phyloP scores from a whole-genome alignment of 2,329 filamentous ascomycete species.

The Sodiomyces alkalinus region DNA sequence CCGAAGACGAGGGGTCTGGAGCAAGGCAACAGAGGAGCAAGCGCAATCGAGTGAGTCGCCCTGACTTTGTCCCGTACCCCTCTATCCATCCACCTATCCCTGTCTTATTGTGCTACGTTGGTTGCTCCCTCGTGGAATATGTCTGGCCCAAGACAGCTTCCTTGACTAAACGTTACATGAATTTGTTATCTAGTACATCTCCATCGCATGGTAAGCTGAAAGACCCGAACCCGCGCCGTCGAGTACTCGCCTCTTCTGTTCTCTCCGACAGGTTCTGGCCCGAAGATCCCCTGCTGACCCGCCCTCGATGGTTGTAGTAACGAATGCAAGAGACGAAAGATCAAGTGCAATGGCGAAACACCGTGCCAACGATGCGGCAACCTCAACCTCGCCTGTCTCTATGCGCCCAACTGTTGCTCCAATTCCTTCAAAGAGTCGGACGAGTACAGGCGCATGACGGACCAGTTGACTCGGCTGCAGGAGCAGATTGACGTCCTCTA shows the following conservation, averaged over 20 bases:
- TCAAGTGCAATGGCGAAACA: constrained; percentile 58
- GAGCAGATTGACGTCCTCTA: constrained; percentile 72
- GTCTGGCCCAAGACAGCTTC: no score
- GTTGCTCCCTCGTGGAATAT: constrained; percentile 1
- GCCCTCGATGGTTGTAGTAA: constrained; percentile 40
- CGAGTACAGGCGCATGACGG: constrained; percentile 71
- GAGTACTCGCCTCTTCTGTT: constrained; percentile 9
- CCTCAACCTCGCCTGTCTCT: constrained; percentile 50
- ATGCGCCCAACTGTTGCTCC: constrained; percentile 50
- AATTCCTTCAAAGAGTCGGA: constrained; percentile 86
- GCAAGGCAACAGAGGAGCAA: constrained; percentile 42
- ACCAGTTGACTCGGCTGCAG: constrained; percentile 60
- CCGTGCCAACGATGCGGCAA: constrained; percentile 55
- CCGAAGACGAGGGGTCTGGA: constrained; percentile 22
- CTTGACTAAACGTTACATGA: constrained; percentile 6
- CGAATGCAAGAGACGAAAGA: constrained; percentile 61
- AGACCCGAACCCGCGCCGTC: no score
- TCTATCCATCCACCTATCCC: background rate
- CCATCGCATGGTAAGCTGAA: constrained; percentile 47
- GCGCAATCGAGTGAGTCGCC: constrained; percentile 36
- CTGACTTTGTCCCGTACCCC: constrained; percentile 1
- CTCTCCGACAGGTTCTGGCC: background rate
- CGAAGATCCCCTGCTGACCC: background rate
- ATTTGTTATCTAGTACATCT: constrained; percentile 33
- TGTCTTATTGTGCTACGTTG: background rate